Evolutionary conservation across 495 filamentous ascomycete species (phyloP), one percentile per base, ranked within the genome.

Genomic region (Pseudoneurospora amorphoporcata): DNA sequence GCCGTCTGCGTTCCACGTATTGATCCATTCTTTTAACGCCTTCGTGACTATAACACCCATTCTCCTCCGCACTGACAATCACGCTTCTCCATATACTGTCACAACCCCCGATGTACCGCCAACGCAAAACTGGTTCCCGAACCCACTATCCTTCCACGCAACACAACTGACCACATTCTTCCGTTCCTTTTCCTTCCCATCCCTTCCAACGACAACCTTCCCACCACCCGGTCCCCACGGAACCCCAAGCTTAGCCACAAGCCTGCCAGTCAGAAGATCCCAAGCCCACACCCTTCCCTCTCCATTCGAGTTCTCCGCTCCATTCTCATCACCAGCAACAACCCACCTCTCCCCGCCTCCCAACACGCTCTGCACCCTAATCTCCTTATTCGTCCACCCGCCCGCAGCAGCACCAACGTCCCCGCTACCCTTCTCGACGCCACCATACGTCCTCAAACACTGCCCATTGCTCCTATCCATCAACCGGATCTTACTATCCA

Each of bases 221-320:
- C 76, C 83, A 39, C 79, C 84, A 82, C 87, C 91, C 12, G 86
- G 90, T 81, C 88, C 73, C 84, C 86, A 82, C 79, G 87, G 88
- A 77, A 87, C 89, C 45, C 84, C 78, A 61, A 94, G 76, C 70
- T 83, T 87, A 35, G 88, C 85, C 70, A 91, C 84, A 45, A 91
- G 77, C 70, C 89, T 88, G 2, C 94, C 95, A 45, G 85, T 91
- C 69, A 97, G 76, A n/a, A 97, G 78, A 86, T 97, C 94, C 93
- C 95, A 98, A 14, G 90, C 92, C 86, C 91, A 93, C 19, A 97
- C 86, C 75, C 89, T 86, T 9, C 90, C 90, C 71, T 89, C 53
- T 37, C 53, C 84, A 2, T 77, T 88, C n/a, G 47, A 58, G 47
- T 19, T 47, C 81, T 4, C 77, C 73, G 4, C 79, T 77, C 37